Conservation (phyloP, 352 stramenopile species). For the Halophytophthora polymorphica region DNA sequence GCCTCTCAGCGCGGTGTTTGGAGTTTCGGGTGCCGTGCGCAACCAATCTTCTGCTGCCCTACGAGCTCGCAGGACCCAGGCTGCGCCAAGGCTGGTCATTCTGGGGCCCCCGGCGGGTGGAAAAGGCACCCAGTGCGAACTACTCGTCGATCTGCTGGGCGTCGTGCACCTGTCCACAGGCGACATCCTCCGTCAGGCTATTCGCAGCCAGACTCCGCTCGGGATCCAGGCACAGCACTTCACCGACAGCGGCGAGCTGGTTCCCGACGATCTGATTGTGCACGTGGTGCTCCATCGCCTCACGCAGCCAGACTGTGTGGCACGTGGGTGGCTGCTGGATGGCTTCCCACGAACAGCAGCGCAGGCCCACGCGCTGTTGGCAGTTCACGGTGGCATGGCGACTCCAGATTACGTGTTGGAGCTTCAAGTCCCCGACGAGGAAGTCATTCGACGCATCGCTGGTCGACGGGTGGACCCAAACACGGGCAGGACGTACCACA, state of each 20-base stretch:
- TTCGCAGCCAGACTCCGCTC: constrained; percentile 53
- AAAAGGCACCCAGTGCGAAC: constrained; percentile 94
- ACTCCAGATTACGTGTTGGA: constrained; percentile 87
- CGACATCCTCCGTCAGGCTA: constrained; percentile 90
- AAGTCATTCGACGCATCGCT: constrained; percentile 94
- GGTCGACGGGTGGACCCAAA: constrained; percentile 93
- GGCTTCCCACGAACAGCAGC: constrained; percentile 88
- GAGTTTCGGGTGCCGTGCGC: too few relatives aligned
- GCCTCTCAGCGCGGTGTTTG: too few relatives aligned
- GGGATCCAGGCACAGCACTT: constrained; percentile 81
- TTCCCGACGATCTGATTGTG: constrained; percentile 92
- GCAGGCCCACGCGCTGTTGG: constrained; percentile 81
- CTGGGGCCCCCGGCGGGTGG: constrained; percentile 88
- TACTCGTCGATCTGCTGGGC: constrained; percentile 82
- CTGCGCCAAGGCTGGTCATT: constrained; percentile 72
- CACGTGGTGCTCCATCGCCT: constrained; percentile 72
- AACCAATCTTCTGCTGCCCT: constrained; percentile 17
- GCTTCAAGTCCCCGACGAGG: constrained; percentile 92
- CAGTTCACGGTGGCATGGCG: constrained; percentile 49
- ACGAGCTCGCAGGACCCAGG: constrained; percentile 11
- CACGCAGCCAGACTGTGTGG: constrained; percentile 76
- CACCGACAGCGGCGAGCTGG: constrained; percentile 87
- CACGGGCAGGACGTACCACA: constrained; percentile 94
- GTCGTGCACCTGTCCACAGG: constrained; percentile 92
- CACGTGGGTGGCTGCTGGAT: constrained; percentile 90